phyloP scores from a whole-genome alignment of 148 eudicot genomes.

The Salicornia ramosissima region DNA sequence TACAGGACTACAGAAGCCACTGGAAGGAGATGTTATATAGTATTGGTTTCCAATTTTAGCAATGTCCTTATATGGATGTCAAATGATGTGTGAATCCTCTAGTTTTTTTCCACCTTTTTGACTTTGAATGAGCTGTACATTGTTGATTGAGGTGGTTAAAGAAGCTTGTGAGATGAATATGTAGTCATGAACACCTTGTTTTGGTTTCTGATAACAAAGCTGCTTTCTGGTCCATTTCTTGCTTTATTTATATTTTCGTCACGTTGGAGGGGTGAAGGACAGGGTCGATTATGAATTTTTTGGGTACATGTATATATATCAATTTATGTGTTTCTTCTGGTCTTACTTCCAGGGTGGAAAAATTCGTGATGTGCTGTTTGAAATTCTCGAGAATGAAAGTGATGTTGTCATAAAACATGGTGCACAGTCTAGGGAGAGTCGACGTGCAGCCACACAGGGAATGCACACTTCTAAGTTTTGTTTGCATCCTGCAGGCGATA shows the following conservation, averaged over 20 bases:
- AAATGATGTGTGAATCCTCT: not conserved
- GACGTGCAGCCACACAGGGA: slow-evolving; percentile 88
- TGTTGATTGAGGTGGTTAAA: not conserved
- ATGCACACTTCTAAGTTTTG: slow-evolving; percentile 97
- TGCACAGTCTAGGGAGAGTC: slow-evolving; percentile 93
- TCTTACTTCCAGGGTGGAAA: slow-evolving; percentile 77
- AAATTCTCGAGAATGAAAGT: slow-evolving; percentile 75
- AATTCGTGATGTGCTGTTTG: slow-evolving; percentile 84
- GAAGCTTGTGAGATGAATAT: not conserved
- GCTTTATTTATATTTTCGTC: too few relatives aligned
- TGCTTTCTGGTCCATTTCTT: not conserved
- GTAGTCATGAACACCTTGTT: not conserved
- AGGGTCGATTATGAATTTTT: not conserved
- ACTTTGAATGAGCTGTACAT: not conserved
- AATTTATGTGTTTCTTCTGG: slow-evolving; percentile 8
- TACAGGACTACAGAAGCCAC: not conserved
- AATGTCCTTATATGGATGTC: not conserved
- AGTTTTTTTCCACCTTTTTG: not conserved
- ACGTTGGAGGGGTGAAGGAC: not conserved
- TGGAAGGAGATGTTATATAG: not conserved
- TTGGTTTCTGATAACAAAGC: not conserved
- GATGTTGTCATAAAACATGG: slow-evolving; percentile 91
- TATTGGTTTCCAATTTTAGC: not conserved
- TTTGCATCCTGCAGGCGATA: slow-evolving; percentile 98
- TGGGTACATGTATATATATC: not conserved